phyloP scores from a whole-genome alignment of 225 moss, liverwort and hornwort species.

The Marchantia polymorpha region DNA sequence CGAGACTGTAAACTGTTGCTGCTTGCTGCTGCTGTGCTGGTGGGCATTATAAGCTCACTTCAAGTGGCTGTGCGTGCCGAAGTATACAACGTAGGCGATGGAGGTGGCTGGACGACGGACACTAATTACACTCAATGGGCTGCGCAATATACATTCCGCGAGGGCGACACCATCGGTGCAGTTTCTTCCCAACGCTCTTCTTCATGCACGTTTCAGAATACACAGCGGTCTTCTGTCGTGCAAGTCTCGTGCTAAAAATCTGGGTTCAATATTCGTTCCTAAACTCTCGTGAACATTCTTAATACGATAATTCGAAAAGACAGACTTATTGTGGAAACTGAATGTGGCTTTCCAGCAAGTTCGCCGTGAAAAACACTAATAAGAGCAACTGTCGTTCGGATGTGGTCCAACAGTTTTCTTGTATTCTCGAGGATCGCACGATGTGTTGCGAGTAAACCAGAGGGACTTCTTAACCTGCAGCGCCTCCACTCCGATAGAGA shows the following conservation, averaged over 20 bases:
- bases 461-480: slow-evolving; percentile 36
- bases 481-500: slow-evolving; percentile 34
- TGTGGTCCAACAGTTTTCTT: slow-evolving; percentile 32
- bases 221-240: background rate
- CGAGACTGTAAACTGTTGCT: background rate
- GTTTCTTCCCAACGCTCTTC: background rate
- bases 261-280: background rate
- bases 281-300: background rate
- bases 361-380: no score
- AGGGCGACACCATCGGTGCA: slow-evolving; percentile 42
- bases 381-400: background rate
- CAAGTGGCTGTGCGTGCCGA: slow-evolving; percentile 16
- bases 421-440: slow-evolving; percentile 37
- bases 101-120: slow-evolving; percentile 25
- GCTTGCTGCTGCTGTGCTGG: background rate
- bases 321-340: no score
- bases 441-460: slow-evolving; percentile 41
- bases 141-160: slow-evolving; percentile 29
- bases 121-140: slow-evolving; percentile 42
- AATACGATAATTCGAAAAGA: background rate
- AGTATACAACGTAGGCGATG: slow-evolving; percentile 33
- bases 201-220: background rate
- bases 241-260: background rate
- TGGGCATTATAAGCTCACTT: background rate
- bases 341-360: no score